Conservation (phyloP, 345 rosid species). For the Luvunga scandens region DNA sequence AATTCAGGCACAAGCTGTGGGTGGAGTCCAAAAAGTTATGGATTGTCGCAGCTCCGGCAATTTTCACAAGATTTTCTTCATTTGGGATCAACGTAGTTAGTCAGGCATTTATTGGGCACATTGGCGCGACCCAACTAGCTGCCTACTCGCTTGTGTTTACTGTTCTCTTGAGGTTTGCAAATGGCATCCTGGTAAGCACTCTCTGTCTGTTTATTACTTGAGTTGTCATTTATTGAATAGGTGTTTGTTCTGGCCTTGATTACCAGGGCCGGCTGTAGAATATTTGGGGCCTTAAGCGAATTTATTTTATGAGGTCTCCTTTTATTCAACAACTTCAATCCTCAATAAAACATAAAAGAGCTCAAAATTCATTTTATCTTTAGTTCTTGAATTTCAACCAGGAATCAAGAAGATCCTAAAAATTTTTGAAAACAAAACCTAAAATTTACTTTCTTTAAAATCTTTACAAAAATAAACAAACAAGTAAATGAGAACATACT, state of each 20-base stretch:
- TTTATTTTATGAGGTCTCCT: too few species aligned
- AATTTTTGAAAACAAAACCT: background rate
- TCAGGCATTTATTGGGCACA: slow-evolving; percentile 72
- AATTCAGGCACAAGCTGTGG: slow-evolving; percentile 46
- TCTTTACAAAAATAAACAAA: too few species aligned
- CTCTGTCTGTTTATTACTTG: background rate
- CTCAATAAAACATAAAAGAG: too few species aligned
- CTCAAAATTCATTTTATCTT: too few species aligned
- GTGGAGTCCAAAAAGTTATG: slow-evolving; percentile 60
- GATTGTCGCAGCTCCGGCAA: slow-evolving; percentile 75
- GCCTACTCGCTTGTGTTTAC: slow-evolving; percentile 66
- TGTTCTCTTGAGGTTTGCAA: slow-evolving; percentile 58
- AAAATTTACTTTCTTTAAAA: too few species aligned
- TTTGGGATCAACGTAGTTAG: slow-evolving; percentile 52
- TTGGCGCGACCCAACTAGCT: slow-evolving; percentile 63
- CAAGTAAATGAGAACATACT: too few species aligned
- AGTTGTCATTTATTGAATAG: background rate
- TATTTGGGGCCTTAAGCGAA: rapidly evolving
- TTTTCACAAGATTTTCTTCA: slow-evolving; percentile 64
- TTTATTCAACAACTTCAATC: too few species aligned
- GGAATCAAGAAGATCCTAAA: too few species aligned
- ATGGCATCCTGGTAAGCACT: slow-evolving; percentile 55
- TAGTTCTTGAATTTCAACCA: too few species aligned
- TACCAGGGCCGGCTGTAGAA: too few species aligned
- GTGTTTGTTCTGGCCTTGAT: background rate